A percentile compares a stretch with the other conserved stretches of the same genome.
Evolutionary conservation across 306 rosid species (phyloP).

Genomic region (Quercus rubra): DNA sequence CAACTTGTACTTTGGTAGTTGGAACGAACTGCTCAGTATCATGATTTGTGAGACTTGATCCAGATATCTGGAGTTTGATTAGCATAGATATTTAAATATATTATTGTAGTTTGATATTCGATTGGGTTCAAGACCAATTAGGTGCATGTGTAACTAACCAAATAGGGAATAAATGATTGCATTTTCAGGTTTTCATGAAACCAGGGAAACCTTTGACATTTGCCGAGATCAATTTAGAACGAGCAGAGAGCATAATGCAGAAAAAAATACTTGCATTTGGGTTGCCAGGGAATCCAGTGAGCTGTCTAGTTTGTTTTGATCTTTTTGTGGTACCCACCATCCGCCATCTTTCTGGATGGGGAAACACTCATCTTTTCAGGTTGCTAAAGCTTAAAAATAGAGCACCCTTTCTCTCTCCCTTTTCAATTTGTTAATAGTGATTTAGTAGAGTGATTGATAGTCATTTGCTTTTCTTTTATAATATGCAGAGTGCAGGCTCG

Average conservation of each 20-base stretch:
- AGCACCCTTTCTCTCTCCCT: background rate
- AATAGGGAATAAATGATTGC: background rate
- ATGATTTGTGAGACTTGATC: background rate
- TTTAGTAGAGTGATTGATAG: background rate
- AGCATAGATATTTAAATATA: conserved; percentile 15
- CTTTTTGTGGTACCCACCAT: conserved; percentile 88
- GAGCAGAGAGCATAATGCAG: conserved; percentile 25
- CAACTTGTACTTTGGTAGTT: background rate
- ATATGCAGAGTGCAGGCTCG: conserved; percentile 66
- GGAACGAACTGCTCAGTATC: conserved; percentile 15
- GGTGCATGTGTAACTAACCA: no score
- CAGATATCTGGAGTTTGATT: background rate
- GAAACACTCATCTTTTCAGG: conserved; percentile 70
- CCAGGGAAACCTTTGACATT: conserved; percentile 94
- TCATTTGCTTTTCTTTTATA: conserved; percentile 14
- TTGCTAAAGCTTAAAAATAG: conserved; percentile 27
- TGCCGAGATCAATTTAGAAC: conserved; percentile 55
- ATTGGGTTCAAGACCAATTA: background rate
- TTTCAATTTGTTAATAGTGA: background rate
- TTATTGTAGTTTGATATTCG: conserved; percentile 5
- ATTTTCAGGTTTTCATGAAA: conserved; percentile 71
- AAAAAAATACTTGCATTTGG: conserved; percentile 73
- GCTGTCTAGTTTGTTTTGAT: conserved; percentile 81
- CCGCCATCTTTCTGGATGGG: conserved; percentile 83
- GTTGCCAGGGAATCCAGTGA: conserved; percentile 93